A percentile compares a stretch with the other conserved stretches of the same genome.
phyloP scores from a whole-genome alignment of 306 rosid genomes.

The Rosa chinensis region DNA sequence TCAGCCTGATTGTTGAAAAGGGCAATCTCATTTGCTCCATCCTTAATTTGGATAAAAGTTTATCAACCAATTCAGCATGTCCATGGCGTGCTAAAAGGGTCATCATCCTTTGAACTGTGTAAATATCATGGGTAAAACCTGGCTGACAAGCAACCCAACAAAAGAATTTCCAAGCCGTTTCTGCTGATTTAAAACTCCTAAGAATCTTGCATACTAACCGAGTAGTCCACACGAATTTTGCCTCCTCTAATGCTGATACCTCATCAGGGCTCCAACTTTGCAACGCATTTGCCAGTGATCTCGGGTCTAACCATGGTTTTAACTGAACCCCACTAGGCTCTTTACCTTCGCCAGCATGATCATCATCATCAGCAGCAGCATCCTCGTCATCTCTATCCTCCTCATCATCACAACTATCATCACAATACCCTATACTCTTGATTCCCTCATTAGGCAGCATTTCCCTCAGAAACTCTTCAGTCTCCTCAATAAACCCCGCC shows the following conservation, averaged over 20 bases:
- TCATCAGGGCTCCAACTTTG: conserved; percentile 62
- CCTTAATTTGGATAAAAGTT: conserved; percentile 60
- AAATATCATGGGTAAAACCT: conserved; percentile 73
- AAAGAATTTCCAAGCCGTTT: conserved; percentile 81
- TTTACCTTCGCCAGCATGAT: conserved; percentile 26
- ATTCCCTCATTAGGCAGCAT: conserved; percentile 52
- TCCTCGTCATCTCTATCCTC: conserved; percentile 28
- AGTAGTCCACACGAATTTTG: conserved; percentile 75
- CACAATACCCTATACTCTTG: conserved; percentile 40
- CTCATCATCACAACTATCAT: conserved; percentile 36
- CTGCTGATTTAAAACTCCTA: conserved; percentile 59
- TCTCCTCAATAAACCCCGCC: conserved; percentile 51
- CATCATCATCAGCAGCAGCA: background rate
- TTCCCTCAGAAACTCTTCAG: conserved; percentile 41
- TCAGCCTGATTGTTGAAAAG: conserved; percentile 64
- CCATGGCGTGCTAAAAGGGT: conserved; percentile 69
- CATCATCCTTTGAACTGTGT: conserved; percentile 73
- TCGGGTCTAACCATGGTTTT: conserved; percentile 81
- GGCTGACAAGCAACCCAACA: conserved; percentile 74
- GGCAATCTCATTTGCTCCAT: conserved; percentile 73
- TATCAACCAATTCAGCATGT: conserved; percentile 55
- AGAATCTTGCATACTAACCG: conserved; percentile 74
- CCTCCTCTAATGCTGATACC: conserved; percentile 61
- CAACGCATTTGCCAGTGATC: conserved; percentile 67
- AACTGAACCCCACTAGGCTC: conserved; percentile 34